phyloP scores from a whole-genome alignment of 306 rosid species.

The Begonia fuchsioides region DNA sequence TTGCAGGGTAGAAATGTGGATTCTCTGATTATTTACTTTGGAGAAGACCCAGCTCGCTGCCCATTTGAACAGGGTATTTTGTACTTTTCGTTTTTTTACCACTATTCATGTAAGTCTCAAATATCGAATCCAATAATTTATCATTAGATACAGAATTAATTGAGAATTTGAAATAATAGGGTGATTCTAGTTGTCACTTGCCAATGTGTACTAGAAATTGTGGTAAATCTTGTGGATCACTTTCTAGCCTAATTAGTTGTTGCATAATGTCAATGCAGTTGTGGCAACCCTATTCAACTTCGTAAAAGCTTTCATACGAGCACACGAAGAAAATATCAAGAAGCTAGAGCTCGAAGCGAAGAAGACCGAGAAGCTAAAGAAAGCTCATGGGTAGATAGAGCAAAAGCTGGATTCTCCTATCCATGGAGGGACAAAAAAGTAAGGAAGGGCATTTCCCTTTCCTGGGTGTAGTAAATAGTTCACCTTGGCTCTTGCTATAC shows the following conservation, averaged over 20 bases:
- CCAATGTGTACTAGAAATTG: too few species aligned
- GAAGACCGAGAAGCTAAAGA: constrained; percentile 47
- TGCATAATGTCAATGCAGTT: constrained; percentile 30
- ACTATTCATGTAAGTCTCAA: background rate
- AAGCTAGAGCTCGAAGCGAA: constrained; percentile 46
- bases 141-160: too few species aligned
- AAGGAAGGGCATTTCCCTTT: too few species aligned
- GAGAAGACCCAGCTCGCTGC: constrained; percentile 89
- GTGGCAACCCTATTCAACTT: constrained; percentile 64
- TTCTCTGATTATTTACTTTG: constrained; percentile 71
- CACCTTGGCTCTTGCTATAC: too few species aligned
- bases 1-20: constrained; percentile 83
- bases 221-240: too few species aligned
- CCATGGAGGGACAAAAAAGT: too few species aligned
- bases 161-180: too few species aligned
- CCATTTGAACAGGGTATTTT: constrained; percentile 76
- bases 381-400: constrained; percentile 19
- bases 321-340: constrained; percentile 46
- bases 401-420: background rate
- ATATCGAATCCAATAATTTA: too few species aligned
- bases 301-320: constrained; percentile 56
- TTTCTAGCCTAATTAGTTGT: background rate
- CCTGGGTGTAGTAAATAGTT: too few species aligned
- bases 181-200: too few species aligned
- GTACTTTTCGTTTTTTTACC: background rate